phyloP scores from a whole-genome alignment of 2,329 filamentous ascomycete genomes.

The Epichloe gansuensis region DNA sequence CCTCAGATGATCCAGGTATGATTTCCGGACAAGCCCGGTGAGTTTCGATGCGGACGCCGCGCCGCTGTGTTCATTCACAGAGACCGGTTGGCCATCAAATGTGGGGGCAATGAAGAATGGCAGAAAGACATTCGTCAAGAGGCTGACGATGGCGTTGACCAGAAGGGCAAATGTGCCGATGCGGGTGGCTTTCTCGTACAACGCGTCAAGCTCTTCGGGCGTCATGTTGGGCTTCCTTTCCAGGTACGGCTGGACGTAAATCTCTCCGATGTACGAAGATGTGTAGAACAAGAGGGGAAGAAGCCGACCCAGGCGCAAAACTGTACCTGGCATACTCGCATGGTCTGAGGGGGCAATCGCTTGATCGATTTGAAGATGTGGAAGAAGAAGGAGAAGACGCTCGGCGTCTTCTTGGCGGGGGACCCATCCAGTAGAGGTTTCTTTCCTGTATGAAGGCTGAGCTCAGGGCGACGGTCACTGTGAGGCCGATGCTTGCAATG shows the following conservation, averaged over 20 bases:
- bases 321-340: constrained; percentile 69
- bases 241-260: constrained; percentile 78
- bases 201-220: constrained; percentile 58
- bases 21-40: constrained; percentile 14
- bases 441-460: constrained; percentile 60
- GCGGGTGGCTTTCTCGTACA: constrained; percentile 77
- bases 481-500: constrained; percentile 66
- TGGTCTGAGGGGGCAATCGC: constrained; percentile 69
- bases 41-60: background rate
- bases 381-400: constrained; percentile 67
- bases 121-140: constrained; percentile 68
- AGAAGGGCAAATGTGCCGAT: constrained; percentile 83
- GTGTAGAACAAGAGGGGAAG: constrained; percentile 93
- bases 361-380: constrained; percentile 66
- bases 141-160: constrained; percentile 75
- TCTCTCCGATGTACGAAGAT: constrained; percentile 84
- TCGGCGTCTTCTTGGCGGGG: constrained; percentile 45
- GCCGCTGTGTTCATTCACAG: background rate
- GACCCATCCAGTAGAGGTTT: constrained; percentile 61
- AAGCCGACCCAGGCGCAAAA: constrained; percentile 89
- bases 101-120: constrained; percentile 79
- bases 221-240: constrained; percentile 66
- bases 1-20: constrained; percentile 49
- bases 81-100: constrained; percentile 41
- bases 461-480: constrained; percentile 57